Evolutionary conservation across 1,284 basidiomycete species (phyloP).

Genomic region (Pseudozyma sp.): DNA sequence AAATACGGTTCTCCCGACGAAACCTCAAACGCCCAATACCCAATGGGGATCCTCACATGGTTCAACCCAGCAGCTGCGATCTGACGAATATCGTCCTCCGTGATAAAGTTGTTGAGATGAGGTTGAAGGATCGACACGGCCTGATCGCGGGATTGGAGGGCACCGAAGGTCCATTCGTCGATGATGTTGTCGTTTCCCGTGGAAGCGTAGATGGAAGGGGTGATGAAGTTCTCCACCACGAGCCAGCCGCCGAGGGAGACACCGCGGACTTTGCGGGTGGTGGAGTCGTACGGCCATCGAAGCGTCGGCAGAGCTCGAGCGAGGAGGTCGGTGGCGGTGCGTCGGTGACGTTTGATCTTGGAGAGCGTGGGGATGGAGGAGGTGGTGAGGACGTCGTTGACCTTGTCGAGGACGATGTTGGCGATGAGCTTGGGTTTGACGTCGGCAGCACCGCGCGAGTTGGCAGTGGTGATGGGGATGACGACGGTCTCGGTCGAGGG

Average conservation of each 20-base stretch:
- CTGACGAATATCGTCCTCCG: slow-evolving; percentile 78
- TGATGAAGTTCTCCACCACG: slow-evolving; percentile 63
- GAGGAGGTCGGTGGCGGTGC: not conserved
- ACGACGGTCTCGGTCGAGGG: slow-evolving; percentile 1
- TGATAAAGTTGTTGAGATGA: slow-evolving; percentile 87
- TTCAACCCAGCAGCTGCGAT: slow-evolving; percentile 72
- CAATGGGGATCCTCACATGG: slow-evolving; percentile 87
- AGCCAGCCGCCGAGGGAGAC: slow-evolving; percentile 67
- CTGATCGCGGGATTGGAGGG: slow-evolving; percentile 72
- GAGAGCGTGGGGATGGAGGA: slow-evolving; percentile 1
- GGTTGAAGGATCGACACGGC: slow-evolving; percentile 48
- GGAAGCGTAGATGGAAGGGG: slow-evolving; percentile 71
- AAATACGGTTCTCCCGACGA: slow-evolving; percentile 85
- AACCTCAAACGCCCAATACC: slow-evolving; percentile 91
- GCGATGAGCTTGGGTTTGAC: slow-evolving; percentile 27
- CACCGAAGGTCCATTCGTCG: slow-evolving; percentile 87
- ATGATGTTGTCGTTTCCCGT: slow-evolving; percentile 69
- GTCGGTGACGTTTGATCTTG: not conserved
- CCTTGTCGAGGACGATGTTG: slow-evolving; percentile 26
- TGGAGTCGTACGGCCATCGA: slow-evolving; percentile 45
- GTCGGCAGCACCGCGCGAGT: slow-evolving; percentile 36
- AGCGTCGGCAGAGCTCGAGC: slow-evolving; percentile 26
- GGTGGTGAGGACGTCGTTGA: slow-evolving; percentile 16
- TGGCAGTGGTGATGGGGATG: slow-evolving; percentile 38
- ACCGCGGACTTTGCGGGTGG: slow-evolving; percentile 53